Base-by-base conservation (phyloP, 1,284 basidiomycete species). In the Naganishia cerealis region DNA sequence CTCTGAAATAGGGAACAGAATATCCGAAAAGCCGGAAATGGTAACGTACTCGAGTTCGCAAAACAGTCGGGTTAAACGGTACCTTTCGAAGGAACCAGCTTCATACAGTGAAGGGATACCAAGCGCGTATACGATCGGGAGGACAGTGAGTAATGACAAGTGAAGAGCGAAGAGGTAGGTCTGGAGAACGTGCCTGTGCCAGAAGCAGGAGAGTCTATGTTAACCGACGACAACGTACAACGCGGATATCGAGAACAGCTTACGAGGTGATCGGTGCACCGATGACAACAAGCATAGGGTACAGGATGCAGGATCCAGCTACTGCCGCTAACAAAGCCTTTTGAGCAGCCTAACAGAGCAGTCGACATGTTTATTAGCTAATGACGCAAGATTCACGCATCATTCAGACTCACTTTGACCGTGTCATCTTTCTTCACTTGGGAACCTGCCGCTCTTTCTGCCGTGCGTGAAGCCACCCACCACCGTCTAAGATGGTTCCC, bases 211-310 rank as follows among this genome's bases (percentile, higher is more conserved):
- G 82, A 68, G 87, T 87, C 42, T 56, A 67, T 52, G 54, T 56
- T 33, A 7, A 2, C 18, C 21, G 33, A 26, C 24, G 66, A 69
- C 67, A 39, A 70, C 59, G 59, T 42, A 58, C 62, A 57, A 38
- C 33, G 66, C 53, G 24, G 33, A 70, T 43, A 43, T 55, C 26
- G 67, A 38, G 33, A 39, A 80, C 84, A 21, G 46, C 46, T 73
- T 74, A 88, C 87, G 83, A 85, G 52, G 82, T 70, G 8, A 90
- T 72, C 0, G 91, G 90, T 6, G 91, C 91, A 1, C 92, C 92
- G 70, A 94, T 88, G 13, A 90, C 75, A 10, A 90, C 79, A 0
- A 89, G 71, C 2, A 87, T 54, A 52, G 79, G 71, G 69, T 87
- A 83, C 21, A 86, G 78, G 5, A 82, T 72, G 13, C 86, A 43